Evolutionary conservation across 805 yeast genomes (phyloP), one percentile per base, ranked within the genome.

Genomic region (Myxozyma vanderwaltii): DNA sequence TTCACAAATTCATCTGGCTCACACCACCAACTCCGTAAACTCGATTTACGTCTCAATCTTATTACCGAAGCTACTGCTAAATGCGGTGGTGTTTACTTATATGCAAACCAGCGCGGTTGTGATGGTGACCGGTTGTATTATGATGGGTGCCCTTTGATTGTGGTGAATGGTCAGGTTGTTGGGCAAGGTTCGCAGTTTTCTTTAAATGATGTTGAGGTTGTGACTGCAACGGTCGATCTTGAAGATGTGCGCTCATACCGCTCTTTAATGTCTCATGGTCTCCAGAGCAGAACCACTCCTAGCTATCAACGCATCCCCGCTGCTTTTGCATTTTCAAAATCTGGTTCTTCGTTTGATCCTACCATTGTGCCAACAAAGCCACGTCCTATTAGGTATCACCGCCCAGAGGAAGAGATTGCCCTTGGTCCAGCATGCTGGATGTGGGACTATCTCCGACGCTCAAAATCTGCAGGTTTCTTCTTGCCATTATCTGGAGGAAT

Each of bases 341-440:
- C 76, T 50, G 72, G 79, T 4, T 70, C 81, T 44, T 77, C 82
- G 39, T 88, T 89, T 67, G 83, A 88, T 70, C 83, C 88, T 21
- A 68, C 70, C 0, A 74, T 88, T 10, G 72, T 69, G 10, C 96
- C 97, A 19, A 75, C 94, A 0, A 69, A 70, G 21, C 69, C 81
- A 1, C 71, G 74, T 23, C 77, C 76, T 4, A 79, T 86, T 45
- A 79, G 79, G 39, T 86, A 87, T 68, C 95, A 88, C 73, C 70
- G 77, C 1, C 97, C 99, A 2, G 96, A 91, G 69, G 97, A 94
- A 74, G 99, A 94, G 74, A 92, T 94, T 65, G 97, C 98, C 0
- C 77, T 89, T 45, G 99, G 99, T 0, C 99, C 99, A 0, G 99
- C 99, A 0, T 94, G 99, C 73, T 94, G 99, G 99, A 74, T 94